Conservation (phyloP, 164 flowering plant species). For the Cinnamomum micranthum region DNA sequence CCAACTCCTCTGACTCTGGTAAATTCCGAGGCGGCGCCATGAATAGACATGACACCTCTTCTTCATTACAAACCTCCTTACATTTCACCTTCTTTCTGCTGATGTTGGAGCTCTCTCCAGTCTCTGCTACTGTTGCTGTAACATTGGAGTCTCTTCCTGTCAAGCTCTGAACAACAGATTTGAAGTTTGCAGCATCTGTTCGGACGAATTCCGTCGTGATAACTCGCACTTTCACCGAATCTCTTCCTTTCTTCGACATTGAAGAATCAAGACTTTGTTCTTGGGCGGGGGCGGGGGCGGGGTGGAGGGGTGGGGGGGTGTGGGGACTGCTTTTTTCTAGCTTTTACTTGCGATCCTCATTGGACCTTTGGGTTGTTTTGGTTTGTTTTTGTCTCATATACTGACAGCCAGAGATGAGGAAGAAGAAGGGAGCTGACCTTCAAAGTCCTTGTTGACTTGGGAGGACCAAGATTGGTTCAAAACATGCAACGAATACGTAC, state of each 20-base stretch:
- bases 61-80: neutral
- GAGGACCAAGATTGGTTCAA: no score
- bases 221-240: conserved; percentile 37
- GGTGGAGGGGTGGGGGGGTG: no score
- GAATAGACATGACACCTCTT: neutral
- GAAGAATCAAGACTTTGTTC: neutral
- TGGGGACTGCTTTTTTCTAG: no score
- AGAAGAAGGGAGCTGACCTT: no score
- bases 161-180: conserved; percentile 62
- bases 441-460: no score
- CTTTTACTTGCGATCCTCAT: no score
- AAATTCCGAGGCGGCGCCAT: no score
- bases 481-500: no score
- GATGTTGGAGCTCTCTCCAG: neutral
- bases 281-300: no score
- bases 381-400: no score
- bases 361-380: no score
- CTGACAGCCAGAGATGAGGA: no score
- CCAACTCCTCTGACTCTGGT: neutral
- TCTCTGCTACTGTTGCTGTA: neutral
- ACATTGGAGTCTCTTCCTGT: conserved; percentile 51
- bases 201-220: conserved; percentile 46
- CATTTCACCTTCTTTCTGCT: neutral
- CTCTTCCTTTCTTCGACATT: conserved; percentile 2
- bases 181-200: conserved; percentile 52